Evolutionary conservation across 257 asterid genomes (phyloP).

Genomic region (Gentiana straminea): DNA sequence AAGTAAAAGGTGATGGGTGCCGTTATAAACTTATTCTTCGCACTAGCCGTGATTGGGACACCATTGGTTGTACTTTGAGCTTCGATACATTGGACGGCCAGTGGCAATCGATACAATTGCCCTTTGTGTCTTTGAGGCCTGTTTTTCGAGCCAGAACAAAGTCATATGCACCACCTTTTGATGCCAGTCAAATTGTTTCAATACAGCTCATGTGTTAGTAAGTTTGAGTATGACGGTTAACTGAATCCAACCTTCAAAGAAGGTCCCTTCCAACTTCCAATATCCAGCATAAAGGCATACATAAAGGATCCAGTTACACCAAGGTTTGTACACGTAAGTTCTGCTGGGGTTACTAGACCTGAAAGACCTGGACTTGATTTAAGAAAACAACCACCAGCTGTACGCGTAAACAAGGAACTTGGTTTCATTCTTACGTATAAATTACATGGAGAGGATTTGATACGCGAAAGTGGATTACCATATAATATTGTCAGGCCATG

Average conservation of each 20-base stretch:
- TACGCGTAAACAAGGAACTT: constrained; percentile 85
- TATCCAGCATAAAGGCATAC: constrained; percentile 72
- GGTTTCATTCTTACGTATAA: constrained; percentile 89
- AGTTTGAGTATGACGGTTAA: constrained; percentile 90
- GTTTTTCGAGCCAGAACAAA: constrained; percentile 88
- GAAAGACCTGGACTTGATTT: constrained; percentile 95
- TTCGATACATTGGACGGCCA: constrained; percentile 82
- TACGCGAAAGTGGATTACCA: constrained; percentile 85
- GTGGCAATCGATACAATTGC: constrained; percentile 86
- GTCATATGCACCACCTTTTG: constrained; percentile 68
- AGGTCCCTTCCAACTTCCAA: constrained; percentile 87
- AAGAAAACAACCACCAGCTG: constrained; percentile 98
- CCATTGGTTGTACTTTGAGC: constrained; percentile 69
- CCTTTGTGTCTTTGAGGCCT: constrained; percentile 85
- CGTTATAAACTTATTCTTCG: constrained; percentile 79
- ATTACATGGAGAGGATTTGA: constrained; percentile 80
- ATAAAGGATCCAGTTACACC: constrained; percentile 73
- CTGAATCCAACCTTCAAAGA: constrained; percentile 81
- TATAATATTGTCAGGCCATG: constrained; percentile 84
- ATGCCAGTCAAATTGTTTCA: constrained; percentile 69
- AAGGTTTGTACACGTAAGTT: constrained; percentile 91
- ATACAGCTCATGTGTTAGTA: constrained; percentile 97
- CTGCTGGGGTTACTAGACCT: constrained; percentile 97
- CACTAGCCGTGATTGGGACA: constrained; percentile 90
- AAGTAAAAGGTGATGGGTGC: constrained; percentile 79